Base-by-base conservation (phyloP, 441 rosid species). In the Aquilaria agallochum region DNA sequence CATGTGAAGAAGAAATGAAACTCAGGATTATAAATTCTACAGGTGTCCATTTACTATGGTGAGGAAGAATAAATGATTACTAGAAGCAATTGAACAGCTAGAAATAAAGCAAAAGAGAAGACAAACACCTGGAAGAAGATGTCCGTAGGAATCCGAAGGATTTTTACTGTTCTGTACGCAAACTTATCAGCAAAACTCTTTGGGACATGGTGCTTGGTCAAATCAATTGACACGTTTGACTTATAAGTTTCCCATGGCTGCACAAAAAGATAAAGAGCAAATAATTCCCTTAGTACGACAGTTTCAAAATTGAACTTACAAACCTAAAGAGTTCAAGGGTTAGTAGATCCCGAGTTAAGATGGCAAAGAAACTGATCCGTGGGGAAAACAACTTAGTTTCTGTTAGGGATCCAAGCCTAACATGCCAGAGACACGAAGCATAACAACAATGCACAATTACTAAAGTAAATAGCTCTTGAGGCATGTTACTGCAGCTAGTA, bases 161-260 rank as follows among this genome's bases (percentile, higher is more conserved):
- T 36, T 68, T 85, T 87, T 50, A 92, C 95, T 0, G 80, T 92
- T 52, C 76, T 47, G 74, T 76, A 83, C 7, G 97, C 92, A 54
- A 92, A 53, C 70, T 78, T 85, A 62, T 89, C 92, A 36, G 59
- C 7, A 5, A 87, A 69, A 11, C 78, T 83, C 56, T 58, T 78
- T 0, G 95, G 97, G 42, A 64, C 63, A 45, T 88, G 95, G 57
- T 84, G 98, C 83, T 89, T 92, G 50, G 40, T 70, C 74, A 92
- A 70, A 79, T 92, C 95, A 30, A 89, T 86, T 0, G 90, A 76
- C 53, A 67, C 31, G 67, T 92, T 73, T 15, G 93, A 60, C 57
- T 34, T 49, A 65, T 83, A 80, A 10, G 86, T 70, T 58, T 89
- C 96, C 95, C 95, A 87, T 31, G 93, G 96, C 95, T 92, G 55